Conservation (phyloP, 768 basidiomycete genomes). For the Daedalea quercina region DNA sequence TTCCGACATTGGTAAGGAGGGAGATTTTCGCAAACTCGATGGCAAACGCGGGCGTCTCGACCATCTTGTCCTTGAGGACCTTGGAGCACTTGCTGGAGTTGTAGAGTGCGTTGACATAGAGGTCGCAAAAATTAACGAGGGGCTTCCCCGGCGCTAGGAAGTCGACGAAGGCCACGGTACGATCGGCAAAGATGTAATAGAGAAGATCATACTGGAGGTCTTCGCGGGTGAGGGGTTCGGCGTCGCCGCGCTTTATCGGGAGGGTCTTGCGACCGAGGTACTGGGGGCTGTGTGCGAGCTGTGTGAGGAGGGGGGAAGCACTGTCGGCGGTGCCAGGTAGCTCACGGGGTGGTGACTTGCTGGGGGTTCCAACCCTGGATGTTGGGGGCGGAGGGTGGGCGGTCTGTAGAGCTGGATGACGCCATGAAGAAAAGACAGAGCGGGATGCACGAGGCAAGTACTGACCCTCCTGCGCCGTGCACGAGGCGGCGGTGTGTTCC, state of each 20-base stretch:
- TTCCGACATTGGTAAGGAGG: conserved; percentile 81
- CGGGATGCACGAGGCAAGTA: conserved; percentile 23
- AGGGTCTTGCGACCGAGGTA: conserved; percentile 48
- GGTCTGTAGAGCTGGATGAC: conserved; percentile 24
- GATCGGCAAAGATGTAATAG: conserved; percentile 69
- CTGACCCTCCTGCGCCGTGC: conserved; percentile 18
- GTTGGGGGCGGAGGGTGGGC: conserved; percentile 14
- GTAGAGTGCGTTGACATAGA: conserved; percentile 78
- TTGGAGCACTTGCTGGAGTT: conserved; percentile 82
- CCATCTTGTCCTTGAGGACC: conserved; percentile 83
- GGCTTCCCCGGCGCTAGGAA: conserved; percentile 41
- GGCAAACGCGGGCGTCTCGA: conserved; percentile 71
- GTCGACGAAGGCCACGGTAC: conserved; percentile 62
- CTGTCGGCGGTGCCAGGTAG: background rate
- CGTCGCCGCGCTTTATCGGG: conserved; percentile 78
- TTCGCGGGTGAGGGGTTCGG: conserved; percentile 74
- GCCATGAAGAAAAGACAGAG: conserved; percentile 25
- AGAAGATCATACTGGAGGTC: conserved; percentile 88
- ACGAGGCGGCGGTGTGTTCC: conserved; percentile 14
- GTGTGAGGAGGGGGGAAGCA: conserved; percentile 38
- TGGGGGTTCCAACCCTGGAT: conserved; percentile 22
- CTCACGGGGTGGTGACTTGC: conserved; percentile 25
- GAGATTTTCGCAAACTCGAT: conserved; percentile 79
- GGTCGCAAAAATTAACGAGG: conserved; percentile 66
- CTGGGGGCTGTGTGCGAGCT: conserved; percentile 38